Conservation (phyloP, 2,329 filamentous ascomycete genomes). For the Pseudocercospora fuligena region DNA sequence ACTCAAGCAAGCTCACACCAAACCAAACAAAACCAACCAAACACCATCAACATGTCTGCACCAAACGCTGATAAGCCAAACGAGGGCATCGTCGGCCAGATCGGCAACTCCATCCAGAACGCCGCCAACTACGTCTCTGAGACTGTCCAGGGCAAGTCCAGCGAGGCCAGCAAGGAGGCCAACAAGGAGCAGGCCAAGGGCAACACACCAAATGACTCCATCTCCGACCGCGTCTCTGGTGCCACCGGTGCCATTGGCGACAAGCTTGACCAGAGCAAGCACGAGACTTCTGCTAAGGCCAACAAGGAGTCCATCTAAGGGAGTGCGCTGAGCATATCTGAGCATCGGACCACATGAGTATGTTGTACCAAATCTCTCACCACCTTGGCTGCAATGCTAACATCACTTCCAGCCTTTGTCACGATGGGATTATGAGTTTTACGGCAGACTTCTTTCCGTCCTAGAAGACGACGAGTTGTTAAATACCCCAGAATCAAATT, state of each 20-base stretch:
- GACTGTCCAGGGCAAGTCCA: constrained; percentile 62
- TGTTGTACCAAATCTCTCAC: not conserved
- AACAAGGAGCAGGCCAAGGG: constrained; percentile 66
- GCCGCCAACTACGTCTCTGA: constrained; percentile 72
- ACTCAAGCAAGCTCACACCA: constrained; percentile 7
- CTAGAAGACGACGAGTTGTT: constrained; percentile 5
- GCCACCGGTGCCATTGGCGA: constrained; percentile 57
- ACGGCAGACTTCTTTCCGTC: constrained; percentile 4
- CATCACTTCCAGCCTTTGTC: not conserved
- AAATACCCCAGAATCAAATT: constrained; percentile 9
- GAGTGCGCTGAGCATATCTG: constrained; percentile 3
- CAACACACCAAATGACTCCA: constrained; percentile 59
- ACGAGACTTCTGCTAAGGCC: constrained; percentile 55
- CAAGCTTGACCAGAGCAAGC: constrained; percentile 59
- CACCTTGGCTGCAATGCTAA: not conserved
- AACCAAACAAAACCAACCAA: constrained; percentile 16
- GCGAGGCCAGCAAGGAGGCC: constrained; percentile 67
- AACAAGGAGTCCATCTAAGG: constrained; percentile 51
- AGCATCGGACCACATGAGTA: constrained; percentile 4
- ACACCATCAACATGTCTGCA: constrained; percentile 48
- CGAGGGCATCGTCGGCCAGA: constrained; percentile 50
- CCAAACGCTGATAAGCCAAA: constrained; percentile 51
- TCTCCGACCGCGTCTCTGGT: constrained; percentile 60
- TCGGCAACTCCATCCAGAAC: constrained; percentile 51
- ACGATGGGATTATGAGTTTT: constrained; percentile 10